Evolutionary conservation across 768 basidiomycete genomes (phyloP), one percentile per base, ranked within the genome.

Genomic region (Mycena maculata): DNA sequence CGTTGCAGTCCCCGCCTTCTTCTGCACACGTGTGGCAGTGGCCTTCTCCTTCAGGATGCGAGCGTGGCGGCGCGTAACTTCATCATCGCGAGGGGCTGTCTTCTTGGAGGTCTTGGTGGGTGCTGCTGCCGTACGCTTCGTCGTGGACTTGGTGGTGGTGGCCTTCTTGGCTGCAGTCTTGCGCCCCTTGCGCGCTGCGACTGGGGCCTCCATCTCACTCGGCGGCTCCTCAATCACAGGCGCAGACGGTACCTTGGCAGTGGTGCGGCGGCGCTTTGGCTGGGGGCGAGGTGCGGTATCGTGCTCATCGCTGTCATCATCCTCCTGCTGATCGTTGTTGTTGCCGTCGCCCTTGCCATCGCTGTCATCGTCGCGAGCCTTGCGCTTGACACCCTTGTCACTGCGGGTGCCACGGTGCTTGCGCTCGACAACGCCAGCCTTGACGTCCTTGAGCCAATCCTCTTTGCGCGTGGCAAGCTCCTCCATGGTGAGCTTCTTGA

Each of bases 391-490:
- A 2, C 62, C 54, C 22, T 52, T 31, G n/a, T 63, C 62, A 23
- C 33, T 38, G 11, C 54, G 62, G 2, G 23, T 15, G 2, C 28
- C 45, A 2, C 62, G 62, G 22, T 49, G 42, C 53, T 63, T 63
- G 41, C 41, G 41, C 5, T 42, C 54, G 7, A 48, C 27, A 1
- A 13, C 30, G 1, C 62, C 62, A 1, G 44, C 54, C 2, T 42
- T 31, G 4, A 63, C 62, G 0, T 63, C 62, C 25, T 8, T 22
- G 3, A 55, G 52, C 53, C 54, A 63, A 22, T 48, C 27, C 11
- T 1, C 15, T 8, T 30, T 36, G 18, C 61, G 54, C 8, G 13
- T 36, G 1, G 44, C 25, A 8, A 28, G 41, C 28, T 63, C 54
- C 3, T 4, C 12, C 1, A 33, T 23, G 1, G 20, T 13, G 11